Base-by-base conservation (phyloP, 352 stramenopile genomes). In the Pythium sukuiense region DNA sequence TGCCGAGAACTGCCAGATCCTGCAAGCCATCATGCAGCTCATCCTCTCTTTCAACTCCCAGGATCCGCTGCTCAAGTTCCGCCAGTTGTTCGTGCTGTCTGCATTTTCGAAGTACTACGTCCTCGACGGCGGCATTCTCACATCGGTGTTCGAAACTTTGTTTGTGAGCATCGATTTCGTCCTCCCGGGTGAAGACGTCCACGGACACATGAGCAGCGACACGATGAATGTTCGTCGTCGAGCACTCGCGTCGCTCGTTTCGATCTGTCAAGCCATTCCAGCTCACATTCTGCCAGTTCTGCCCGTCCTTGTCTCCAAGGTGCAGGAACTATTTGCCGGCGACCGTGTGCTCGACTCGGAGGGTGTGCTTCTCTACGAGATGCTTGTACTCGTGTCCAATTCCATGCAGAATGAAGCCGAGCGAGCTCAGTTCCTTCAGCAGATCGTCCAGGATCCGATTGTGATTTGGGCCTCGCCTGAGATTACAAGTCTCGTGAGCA, bases 91-190 rank as follows among this genome's bases (percentile, higher is more conserved):
- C 5, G 79, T 87, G 49, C 48, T 93, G 27, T 72, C 79, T 6
- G 81, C 83, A 7, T 93, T 93, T 52, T 71, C 83, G 16, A 93
- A 90, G 71, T 93, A 85, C 64, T 93, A 93, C 55, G 76, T 74
- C 20, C 74, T 86, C 4, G 83, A 89, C 69, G 71, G 74, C 14
- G 74, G 66, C 16, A 70, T 84, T 3, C 76, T 91, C 24, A 90
- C 85, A 0, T 72, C 72, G 0, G 85, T 93, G 12, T 93, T 93
- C 72, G 81, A 93, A 29, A 83, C 83, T 39, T 71, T 93, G 30
- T 92, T 93, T 64, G 67, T 71, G 14, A 81, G 81, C 61, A 93
- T 93, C 49, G 79, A 86, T 49, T 93, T 91, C 50, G 72, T 81
- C 16, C 77, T 90, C 20, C 70, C 81, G 26, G 85, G 81, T 3